Conservation (phyloP, 371 early-diverging fungal genomes). For the Lichtheimia ornata region DNA sequence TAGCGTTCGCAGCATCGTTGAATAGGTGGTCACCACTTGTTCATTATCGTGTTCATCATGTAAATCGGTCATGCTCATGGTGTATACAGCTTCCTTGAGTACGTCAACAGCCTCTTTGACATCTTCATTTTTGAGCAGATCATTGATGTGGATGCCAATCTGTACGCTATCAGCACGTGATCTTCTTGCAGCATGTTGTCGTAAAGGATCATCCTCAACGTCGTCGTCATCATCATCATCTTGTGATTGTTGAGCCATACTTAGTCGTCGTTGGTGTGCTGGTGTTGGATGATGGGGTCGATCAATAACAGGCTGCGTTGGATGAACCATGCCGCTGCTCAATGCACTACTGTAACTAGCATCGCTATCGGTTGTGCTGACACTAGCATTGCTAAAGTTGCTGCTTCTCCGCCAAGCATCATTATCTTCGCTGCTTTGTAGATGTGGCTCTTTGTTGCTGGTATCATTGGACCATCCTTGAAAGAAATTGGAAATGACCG, state of each 20-base stretch:
- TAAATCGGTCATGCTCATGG: constrained; percentile 21
- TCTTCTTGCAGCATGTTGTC: neutral
- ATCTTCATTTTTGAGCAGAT: constrained; percentile 27
- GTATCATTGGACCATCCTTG: constrained; percentile 27
- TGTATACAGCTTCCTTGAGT: constrained; percentile 26
- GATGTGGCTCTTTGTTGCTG: neutral
- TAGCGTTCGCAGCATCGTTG: constrained; percentile 31
- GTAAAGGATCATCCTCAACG: neutral
- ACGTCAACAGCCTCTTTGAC: constrained; percentile 27
- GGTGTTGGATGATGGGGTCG: constrained; percentile 12
- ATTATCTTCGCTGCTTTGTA: neutral
- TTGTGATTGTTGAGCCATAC: neutral
- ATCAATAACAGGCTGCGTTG: neutral
- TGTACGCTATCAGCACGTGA: constrained; percentile 17
- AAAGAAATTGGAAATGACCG: constrained; percentile 22
- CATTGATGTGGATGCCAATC: constrained; percentile 24
- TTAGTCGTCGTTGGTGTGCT: constrained; percentile 3
- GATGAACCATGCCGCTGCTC: neutral
- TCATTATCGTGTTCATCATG: constrained; percentile 15
- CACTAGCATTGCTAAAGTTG: no score
- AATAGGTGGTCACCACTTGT: constrained; percentile 31
- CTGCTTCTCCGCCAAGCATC: neutral
- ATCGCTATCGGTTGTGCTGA: neutral
- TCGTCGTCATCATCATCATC: neutral
- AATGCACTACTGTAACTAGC: neutral